Evolutionary conservation across 306 rosid genomes (phyloP), one percentile per base, ranked within the genome.

Genomic region (Casuarina equisetifolia): DNA sequence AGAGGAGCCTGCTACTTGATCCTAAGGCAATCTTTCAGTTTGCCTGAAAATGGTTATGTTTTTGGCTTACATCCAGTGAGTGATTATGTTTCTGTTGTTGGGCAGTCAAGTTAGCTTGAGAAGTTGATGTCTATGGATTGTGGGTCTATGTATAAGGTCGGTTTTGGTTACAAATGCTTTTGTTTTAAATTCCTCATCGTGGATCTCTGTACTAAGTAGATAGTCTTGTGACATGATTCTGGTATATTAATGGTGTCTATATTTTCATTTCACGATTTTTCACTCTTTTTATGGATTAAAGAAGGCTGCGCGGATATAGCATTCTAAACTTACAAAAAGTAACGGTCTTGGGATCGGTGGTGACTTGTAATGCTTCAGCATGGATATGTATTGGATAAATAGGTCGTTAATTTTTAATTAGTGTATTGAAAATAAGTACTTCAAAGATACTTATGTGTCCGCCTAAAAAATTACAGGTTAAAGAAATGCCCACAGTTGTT

Each of bases 1-100:
- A 76, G 90, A 81, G 80, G 90, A 78, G 61, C 45, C 55, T 53
- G 59, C n/a, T 71, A 87, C 53, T 52, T 83, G 84, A 86, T 78
- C 52, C 32, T 48, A 25, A 25, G 40, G 17, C 40, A 6, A 70
- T 10, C 59, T 39, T 55, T 54, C 19, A 61, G 72, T 64, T 54
- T 76, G 70, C 72, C 58, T 36, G 57, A 69, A 71, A 15, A 48
- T 40, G 43, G 70, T 43, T 57, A 49, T 48, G 39, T 67, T 40
- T 68, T 36, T 82, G 75, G 55, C 63, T 82, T 73, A 64, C 43
- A 58, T 51, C 15, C 63, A 25, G 51, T 2, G 51, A 70, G 80
- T 72, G 61, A 72, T 73, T 73, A 67, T 67, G 81, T 81, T 39
- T 39, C 12, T 10, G 32, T 71, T 64, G 59, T 52, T 19, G 40